Percentiles rank a stretch among this genome's conserved stretches.
phyloP scores from a whole-genome alignment of 306 rosid genomes.

The Castanea sativa region DNA sequence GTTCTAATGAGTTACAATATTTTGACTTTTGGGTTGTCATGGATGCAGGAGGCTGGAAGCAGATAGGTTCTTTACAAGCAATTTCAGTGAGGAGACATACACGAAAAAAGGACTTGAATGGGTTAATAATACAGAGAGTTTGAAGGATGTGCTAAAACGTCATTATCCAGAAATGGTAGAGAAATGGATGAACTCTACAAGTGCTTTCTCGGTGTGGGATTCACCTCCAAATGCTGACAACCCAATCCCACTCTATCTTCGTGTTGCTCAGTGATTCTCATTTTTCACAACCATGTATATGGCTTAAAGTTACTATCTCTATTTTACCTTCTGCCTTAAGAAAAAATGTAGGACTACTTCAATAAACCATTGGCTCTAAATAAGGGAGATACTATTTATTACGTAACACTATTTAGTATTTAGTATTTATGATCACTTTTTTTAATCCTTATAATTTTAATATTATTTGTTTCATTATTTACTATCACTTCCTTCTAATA shows the following conservation, averaged over 20 bases:
- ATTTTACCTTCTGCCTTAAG: too few species aligned
- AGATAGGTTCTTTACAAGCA: constrained; percentile 57
- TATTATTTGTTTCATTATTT: too few species aligned
- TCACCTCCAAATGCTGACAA: constrained; percentile 26
- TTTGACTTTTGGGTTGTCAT: not conserved
- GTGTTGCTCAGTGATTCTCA: constrained; percentile 22
- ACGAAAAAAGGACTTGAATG: constrained; percentile 51
- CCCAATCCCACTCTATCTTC: constrained; percentile 44
- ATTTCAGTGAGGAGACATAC: constrained; percentile 49
- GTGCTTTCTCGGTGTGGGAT: constrained; percentile 72
- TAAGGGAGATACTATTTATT: too few species aligned
- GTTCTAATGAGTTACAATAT: too few species aligned
- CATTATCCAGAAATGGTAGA: constrained; percentile 52
- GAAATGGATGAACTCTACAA: constrained; percentile 53
- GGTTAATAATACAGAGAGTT: constrained; percentile 55
- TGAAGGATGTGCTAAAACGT: constrained; percentile 55
- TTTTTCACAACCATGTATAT: not conserved
- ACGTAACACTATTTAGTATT: too few species aligned
- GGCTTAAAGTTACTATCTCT: too few species aligned
- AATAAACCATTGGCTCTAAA: too few species aligned
- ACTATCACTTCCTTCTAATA: too few species aligned
- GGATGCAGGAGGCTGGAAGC: constrained; percentile 56
- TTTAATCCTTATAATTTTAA: too few species aligned
- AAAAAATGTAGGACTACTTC: too few species aligned
- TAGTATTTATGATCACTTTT: too few species aligned